Evolutionary conservation across 352 stramenopile species (phyloP).

Genomic region (Globisporangium heterothallicum): DNA sequence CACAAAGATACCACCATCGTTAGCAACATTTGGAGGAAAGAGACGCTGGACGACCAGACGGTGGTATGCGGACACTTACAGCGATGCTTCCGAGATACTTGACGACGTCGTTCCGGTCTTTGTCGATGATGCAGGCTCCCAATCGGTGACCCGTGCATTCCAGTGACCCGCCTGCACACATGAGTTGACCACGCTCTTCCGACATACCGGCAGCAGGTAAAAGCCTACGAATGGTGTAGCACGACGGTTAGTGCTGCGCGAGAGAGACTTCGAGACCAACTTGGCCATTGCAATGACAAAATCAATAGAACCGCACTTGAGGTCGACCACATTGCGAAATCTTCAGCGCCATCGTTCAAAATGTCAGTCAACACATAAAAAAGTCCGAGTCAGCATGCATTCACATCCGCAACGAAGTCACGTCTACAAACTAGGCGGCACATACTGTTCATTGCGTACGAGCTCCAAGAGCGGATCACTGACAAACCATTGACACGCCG

Average conservation of each 20-base stretch:
- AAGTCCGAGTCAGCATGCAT: no score
- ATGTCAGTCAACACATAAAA: not conserved
- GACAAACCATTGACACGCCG: conserved; percentile 81
- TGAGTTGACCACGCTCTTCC: conserved; percentile 48
- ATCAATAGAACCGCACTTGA: conserved; percentile 31
- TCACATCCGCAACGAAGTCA: no score
- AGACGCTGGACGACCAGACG: not conserved
- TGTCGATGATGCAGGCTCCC: conserved; percentile 70
- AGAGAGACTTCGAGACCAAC: conserved; percentile 7
- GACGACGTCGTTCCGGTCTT: conserved; percentile 60
- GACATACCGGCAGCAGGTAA: conserved; percentile 68
- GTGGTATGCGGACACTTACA: conserved; percentile 26
- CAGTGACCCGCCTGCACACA: conserved; percentile 53
- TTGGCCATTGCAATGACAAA: not conserved
- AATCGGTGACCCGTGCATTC: conserved; percentile 76
- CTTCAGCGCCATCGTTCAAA: conserved; percentile 11
- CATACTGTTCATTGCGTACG: conserved; percentile 56
- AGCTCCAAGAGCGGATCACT: conserved; percentile 66
- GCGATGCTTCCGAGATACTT: conserved; percentile 74
- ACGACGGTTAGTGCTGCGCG: not conserved
- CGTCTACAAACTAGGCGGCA: no score
- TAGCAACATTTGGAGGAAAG: not conserved
- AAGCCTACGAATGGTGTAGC: conserved; percentile 24
- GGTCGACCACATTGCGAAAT: conserved; percentile 64
- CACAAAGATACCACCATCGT: not conserved